Evolutionary conservation across 2,329 filamentous ascomycete species (phyloP).

Genomic region (Hypoxylon sp.): DNA sequence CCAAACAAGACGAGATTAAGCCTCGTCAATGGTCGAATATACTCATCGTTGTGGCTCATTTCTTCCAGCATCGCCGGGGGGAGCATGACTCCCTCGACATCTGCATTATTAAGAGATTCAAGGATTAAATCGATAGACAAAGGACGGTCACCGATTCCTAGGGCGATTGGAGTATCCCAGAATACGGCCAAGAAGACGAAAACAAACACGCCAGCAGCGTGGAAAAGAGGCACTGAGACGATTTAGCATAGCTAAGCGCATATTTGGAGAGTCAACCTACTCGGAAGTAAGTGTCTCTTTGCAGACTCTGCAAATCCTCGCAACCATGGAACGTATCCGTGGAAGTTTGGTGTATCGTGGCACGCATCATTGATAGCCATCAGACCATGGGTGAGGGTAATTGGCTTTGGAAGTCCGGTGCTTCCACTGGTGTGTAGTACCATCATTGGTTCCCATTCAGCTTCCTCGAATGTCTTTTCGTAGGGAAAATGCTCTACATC

Average conservation of each 20-base stretch:
- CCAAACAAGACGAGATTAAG: slow-evolving; percentile 56
- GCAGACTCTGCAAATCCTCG: slow-evolving; percentile 27
- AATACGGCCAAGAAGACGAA: slow-evolving; percentile 42
- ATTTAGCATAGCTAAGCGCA: slow-evolving; percentile 23
- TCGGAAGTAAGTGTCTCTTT: slow-evolving; percentile 43
- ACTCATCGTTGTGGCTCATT: slow-evolving; percentile 55
- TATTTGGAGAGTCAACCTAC: slow-evolving; percentile 46
- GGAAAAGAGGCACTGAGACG: slow-evolving; percentile 51
- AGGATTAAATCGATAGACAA: slow-evolving; percentile 44
- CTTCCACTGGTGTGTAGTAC: slow-evolving; percentile 64
- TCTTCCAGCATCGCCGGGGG: slow-evolving; percentile 59
- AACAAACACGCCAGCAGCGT: slow-evolving; percentile 49
- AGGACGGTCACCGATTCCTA: slow-evolving; percentile 46
- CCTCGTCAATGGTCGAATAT: slow-evolving; percentile 53
- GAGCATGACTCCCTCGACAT: slow-evolving; percentile 43
- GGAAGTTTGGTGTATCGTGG: slow-evolving; percentile 48
- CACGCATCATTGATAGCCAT: slow-evolving; percentile 55
- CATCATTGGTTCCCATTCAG: slow-evolving; percentile 58
- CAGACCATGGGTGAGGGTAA: slow-evolving; percentile 59
- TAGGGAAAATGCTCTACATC: slow-evolving; percentile 58
- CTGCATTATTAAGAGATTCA: slow-evolving; percentile 44
- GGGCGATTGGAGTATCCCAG: slow-evolving; percentile 42
- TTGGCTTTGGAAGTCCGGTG: slow-evolving; percentile 63
- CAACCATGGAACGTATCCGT: slow-evolving; percentile 45
- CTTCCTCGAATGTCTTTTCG: slow-evolving; percentile 59